Evolutionary conservation across 345 rosid genomes (phyloP).

Genomic region (Lepidium aucheri): DNA sequence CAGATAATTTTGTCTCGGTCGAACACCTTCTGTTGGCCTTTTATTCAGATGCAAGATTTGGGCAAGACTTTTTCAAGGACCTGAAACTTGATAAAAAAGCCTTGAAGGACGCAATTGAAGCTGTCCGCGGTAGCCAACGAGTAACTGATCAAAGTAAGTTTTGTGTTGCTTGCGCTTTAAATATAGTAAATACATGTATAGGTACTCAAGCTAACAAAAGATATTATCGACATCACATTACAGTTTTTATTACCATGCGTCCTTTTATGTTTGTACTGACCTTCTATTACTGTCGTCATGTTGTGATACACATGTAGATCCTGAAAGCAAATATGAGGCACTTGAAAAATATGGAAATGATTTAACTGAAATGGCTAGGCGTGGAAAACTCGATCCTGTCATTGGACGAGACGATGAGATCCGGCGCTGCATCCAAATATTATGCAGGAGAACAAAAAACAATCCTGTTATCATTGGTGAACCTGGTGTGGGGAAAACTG

Average conservation of each 20-base stretch:
- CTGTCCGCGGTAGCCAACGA: conserved; percentile 76
- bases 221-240: not conserved
- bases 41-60: conserved; percentile 66
- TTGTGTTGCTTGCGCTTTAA: not conserved
- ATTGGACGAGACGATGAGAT: conserved; percentile 91
- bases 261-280: not conserved
- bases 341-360: conserved; percentile 88
- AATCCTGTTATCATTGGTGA: conserved; percentile 94
- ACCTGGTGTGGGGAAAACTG: conserved; percentile 97
- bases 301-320: conserved; percentile 43
- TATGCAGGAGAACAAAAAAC: conserved; percentile 90
- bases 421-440: conserved; percentile 73
- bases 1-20: conserved; percentile 68
- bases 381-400: conserved; percentile 94
- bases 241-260: not conserved
- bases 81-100: conserved; percentile 54
- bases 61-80: conserved; percentile 50
- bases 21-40: conserved; percentile 73
- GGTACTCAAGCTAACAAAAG: not conserved
- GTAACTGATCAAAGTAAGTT: conserved; percentile 84
- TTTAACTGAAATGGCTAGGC: conserved; percentile 79
- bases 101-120: conserved; percentile 56
- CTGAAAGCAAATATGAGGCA: conserved; percentile 77
- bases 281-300: too few relatives aligned
- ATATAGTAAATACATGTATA: not conserved